Conservation (phyloP, 306 rosid genomes). For the Fagus crenata region DNA sequence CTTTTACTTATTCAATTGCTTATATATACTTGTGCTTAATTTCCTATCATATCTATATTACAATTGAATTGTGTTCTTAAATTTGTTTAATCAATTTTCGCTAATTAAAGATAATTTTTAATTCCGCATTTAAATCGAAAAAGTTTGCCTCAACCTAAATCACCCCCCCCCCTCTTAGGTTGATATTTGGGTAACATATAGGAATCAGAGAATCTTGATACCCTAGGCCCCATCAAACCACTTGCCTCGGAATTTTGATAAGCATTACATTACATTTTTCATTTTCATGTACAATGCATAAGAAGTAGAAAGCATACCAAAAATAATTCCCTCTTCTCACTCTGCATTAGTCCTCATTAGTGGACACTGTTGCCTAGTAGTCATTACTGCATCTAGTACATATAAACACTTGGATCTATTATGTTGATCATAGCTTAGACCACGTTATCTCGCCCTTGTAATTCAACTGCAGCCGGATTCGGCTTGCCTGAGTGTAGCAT, state of each 20-base stretch:
- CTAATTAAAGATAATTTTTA: too few species aligned
- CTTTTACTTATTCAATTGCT: too few species aligned
- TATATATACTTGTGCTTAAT: too few species aligned
- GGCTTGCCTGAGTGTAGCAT: constrained; percentile 54
- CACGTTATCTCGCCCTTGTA: constrained; percentile 25
- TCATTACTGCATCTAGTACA: neutral
- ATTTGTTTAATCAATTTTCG: too few species aligned
- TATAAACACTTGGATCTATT: neutral
- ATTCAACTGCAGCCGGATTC: constrained; percentile 2
- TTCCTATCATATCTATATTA: too few species aligned
- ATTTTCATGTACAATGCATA: neutral
- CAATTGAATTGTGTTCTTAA: too few species aligned
- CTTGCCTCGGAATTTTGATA: neutral
- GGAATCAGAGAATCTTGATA: neutral
- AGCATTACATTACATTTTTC: constrained; percentile 4
- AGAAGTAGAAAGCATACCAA: neutral
- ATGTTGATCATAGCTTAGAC: constrained; percentile 25
- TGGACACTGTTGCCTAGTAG: neutral
- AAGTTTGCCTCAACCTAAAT: too few species aligned
- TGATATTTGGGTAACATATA: too few species aligned
- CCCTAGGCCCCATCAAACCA: constrained; percentile 6
- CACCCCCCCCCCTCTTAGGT: too few species aligned
- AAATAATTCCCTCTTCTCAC: neutral
- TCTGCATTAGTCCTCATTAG: neutral
- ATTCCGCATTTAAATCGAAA: too few species aligned